These are phyloP conservation scores for Sambucus nigra DNA, from an alignment of 129 eudicot species.

Conservation along the genomic window DNA sequence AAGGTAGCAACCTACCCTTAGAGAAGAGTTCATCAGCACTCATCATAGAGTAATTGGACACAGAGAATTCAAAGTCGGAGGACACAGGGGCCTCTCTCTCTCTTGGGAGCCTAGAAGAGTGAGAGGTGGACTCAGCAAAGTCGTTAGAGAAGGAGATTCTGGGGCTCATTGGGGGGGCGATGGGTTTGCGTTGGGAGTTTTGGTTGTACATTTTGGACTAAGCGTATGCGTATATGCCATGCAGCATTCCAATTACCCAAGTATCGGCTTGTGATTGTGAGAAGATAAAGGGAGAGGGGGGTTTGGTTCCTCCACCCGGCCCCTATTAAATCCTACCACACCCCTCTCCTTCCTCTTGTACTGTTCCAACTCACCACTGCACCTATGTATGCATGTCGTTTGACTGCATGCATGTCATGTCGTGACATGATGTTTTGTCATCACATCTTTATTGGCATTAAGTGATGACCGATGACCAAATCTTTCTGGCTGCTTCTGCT, in stretches of 20 bases:
- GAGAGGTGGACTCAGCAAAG: constrained; percentile 50
- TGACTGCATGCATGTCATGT: constrained; percentile 18
- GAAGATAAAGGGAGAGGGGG: too few relatives aligned
- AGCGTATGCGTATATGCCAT: constrained; percentile 22
- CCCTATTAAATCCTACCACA: too few relatives aligned
- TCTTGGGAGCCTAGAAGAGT: too few relatives aligned
- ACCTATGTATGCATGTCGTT: too few relatives aligned
- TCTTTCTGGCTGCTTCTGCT: too few relatives aligned
- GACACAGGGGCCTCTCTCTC: constrained; percentile 39
- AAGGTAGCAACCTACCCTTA: constrained; percentile 67
- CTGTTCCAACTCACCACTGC: too few relatives aligned
- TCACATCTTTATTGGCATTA: constrained; percentile 15
- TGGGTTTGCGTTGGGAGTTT: constrained; percentile 25
- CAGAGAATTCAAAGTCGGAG: constrained; percentile 81
- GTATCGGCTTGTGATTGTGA: too few relatives aligned
- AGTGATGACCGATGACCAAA: constrained; percentile 14
- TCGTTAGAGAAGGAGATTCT: constrained; percentile 87
- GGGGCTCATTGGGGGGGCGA: constrained; percentile 46
- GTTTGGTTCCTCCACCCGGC: too few relatives aligned
- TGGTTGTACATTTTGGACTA: constrained; percentile 27
- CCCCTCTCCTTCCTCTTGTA: too few relatives aligned
- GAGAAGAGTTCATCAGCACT: constrained; percentile 74
- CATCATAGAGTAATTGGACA: constrained; percentile 49
- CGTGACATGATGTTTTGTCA: constrained; percentile 13
- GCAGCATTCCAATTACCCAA: constrained; percentile 8